Evolutionary conservation across 2,329 filamentous ascomycete genomes (phyloP), one percentile per base, ranked within the genome.

Genomic region (Chaetomiaceae sp.): DNA sequence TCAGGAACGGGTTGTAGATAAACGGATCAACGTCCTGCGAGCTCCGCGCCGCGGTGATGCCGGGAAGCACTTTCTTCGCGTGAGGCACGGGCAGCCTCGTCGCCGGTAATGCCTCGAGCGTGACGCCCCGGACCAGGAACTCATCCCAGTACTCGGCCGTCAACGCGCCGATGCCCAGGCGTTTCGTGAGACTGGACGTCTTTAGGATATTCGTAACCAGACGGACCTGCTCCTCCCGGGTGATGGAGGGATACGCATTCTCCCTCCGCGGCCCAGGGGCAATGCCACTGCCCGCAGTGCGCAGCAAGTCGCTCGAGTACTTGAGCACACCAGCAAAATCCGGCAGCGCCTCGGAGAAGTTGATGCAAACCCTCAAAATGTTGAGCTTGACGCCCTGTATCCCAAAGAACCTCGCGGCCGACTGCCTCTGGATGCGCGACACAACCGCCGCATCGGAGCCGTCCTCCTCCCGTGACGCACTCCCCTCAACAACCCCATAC

Each of bases 81-180:
- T 91, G 88, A 6, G 85, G 78, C 47, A 89, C 79, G 0, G 89
- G 85, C 15, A 79, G 78, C 59, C 81, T 79, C 11, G 79, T 77
- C 38, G 75, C 71, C 9, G 83, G 74, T 34, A 82, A 69, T 22
- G 87, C 75, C 47, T 91, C 82, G 39, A 95, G 74, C 51, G 85
- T 81, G 61, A 95, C 75, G 58, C 84, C 84, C 46, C 94, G 84
- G 43, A 99, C 80, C 8, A 99, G 75, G 63, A 97, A 97, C 64
- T 96, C 90, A 68, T 99, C 94, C 94, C 94, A 99, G 66, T 96
- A 99, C 61, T 94, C 88, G 6, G 90, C 91, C 48, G 84, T 79
- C 38, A 92, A 71, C 52, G 86, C 72, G 5, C 79, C 74, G 25
- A 91, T 72, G 0, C 91, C 91, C 23, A 96, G 71, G 55, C 88